Evolutionary conservation across 2,329 filamentous ascomycete genomes (phyloP).

Genomic region (Corniculantispora saksenae): DNA sequence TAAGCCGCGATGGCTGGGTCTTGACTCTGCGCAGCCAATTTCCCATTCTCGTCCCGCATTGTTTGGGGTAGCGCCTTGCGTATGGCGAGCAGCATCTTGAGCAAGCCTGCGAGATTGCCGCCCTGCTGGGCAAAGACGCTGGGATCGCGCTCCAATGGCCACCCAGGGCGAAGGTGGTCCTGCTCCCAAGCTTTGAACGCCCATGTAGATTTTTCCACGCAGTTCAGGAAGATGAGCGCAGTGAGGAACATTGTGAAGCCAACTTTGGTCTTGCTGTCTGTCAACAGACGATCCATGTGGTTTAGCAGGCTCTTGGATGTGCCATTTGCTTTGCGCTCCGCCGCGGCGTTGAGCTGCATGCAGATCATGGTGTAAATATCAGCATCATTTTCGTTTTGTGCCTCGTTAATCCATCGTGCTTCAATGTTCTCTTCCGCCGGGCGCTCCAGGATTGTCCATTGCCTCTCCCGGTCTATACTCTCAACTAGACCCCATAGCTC

Average conservation of each 20-base stretch:
- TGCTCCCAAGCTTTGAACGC: constrained; percentile 69
- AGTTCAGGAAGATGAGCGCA: constrained; percentile 63
- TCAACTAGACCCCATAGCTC: constrained; percentile 67
- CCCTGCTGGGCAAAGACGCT: constrained; percentile 60
- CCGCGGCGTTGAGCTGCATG: constrained; percentile 64
- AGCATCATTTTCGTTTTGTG: constrained; percentile 48
- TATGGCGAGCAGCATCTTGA: constrained; percentile 64
- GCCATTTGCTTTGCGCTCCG: constrained; percentile 62
- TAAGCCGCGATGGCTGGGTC: constrained; percentile 51
- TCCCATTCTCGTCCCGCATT: constrained; percentile 46
- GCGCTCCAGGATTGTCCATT: constrained; percentile 59
- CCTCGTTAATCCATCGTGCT: constrained; percentile 51
- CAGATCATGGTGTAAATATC: constrained; percentile 63
- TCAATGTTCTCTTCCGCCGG: constrained; percentile 43
- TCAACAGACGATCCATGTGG: constrained; percentile 61
- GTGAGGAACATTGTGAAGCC: constrained; percentile 64
- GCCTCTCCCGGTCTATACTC: constrained; percentile 63
- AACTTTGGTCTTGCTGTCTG: constrained; percentile 61
- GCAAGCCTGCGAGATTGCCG: constrained; percentile 56
- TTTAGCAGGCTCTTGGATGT: constrained; percentile 60
- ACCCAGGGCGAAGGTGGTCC: constrained; percentile 57
- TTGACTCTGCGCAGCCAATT: constrained; percentile 48
- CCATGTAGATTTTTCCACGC: constrained; percentile 69
- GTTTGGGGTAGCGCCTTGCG: constrained; percentile 60
- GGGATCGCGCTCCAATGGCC: constrained; percentile 62